Evolutionary conservation across 202 grass and related monocot genomes (phyloP), one percentile per base, ranked within the genome.

Genomic region (Panicum virgatum): DNA sequence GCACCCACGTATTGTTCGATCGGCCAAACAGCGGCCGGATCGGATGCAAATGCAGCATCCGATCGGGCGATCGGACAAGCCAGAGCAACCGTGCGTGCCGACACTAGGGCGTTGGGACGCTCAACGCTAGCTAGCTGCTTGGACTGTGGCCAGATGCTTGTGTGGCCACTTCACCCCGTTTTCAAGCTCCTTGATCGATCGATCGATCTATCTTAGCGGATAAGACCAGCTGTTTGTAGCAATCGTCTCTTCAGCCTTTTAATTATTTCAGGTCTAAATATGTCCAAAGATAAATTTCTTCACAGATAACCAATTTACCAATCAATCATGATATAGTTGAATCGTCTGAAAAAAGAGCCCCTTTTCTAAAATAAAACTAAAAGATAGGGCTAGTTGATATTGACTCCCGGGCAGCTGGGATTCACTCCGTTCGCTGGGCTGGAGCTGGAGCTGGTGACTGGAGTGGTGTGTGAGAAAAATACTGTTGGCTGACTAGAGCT

Each of bases 21-120:
- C 12, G 57, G 10, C 54, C 54, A 57, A 57, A 57, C 54, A 25
- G 22, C n/a, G 22, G 9, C 54, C 52, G 52, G 52, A 56, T 56
- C 52, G 20, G 53, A 25, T 57, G 53, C 53, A 8, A 47, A 47
- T 15, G 43, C 42, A 26, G 42, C 38, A 44, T 5, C 44, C 13
- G 19, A 54, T n/a, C 67, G 20, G 22, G n/a, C 23, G 67, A 36
- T 72, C 69, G 20, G 69, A 30, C 14, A 7, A 18, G 12, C 4
- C 23, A 9, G 7, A 72, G 68, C 42, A 27, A 12, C 40, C 16
- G 18, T 59, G 56, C 23, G 10, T 23, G 29, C 70, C 34, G 19
- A 60, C 37, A 40, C 56, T 5, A 47, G 37, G 53, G 3, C 58
- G 50, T 83, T 83, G 80, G 80, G 67, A 78, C 50, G 47, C 86